Conservation (phyloP, 2,329 filamentous ascomycete genomes). For the Colletotrichum abscissum region DNA sequence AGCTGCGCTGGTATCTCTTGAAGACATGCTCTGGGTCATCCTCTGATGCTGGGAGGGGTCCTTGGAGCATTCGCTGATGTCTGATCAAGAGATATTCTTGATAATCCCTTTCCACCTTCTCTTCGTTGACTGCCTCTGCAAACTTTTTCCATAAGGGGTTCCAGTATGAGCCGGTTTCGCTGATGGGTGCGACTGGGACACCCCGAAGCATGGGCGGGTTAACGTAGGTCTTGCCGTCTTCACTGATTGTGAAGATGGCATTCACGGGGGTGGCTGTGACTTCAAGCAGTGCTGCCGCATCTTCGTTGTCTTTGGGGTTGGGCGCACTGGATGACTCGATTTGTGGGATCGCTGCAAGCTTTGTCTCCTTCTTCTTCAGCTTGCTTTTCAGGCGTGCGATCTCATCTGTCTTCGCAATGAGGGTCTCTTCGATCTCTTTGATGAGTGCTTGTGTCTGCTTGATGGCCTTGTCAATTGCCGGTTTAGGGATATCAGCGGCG, state of each 20-base stretch:
- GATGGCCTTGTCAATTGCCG: conserved; percentile 8
- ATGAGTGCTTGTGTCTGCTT: background rate
- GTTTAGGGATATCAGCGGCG: background rate
- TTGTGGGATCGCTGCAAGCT: conserved; percentile 10
- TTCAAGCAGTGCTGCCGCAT: conserved; percentile 17
- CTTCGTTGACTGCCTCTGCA: conserved; percentile 41
- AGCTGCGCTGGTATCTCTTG: conserved; percentile 36
- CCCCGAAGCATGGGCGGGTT: conserved; percentile 41
- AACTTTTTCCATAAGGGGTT: conserved; percentile 44
- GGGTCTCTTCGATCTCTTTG: background rate
- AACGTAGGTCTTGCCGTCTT: conserved; percentile 40
- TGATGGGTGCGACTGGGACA: conserved; percentile 42
- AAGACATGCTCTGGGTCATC: conserved; percentile 20
- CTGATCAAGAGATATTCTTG: background rate
- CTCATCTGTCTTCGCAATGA: conserved; percentile 10
- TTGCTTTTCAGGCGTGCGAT: background rate
- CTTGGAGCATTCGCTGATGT: background rate
- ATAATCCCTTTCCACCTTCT: conserved; percentile 29
- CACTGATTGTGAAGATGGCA: conserved; percentile 29
- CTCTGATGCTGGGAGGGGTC: background rate
- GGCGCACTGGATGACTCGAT: conserved; percentile 17
- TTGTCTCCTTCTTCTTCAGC: conserved; percentile 3
- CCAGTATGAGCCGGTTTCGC: conserved; percentile 46
- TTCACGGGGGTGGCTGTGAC: conserved; percentile 31
- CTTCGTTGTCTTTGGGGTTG: conserved; percentile 10